Evolutionary conservation across 169 alveolate species (phyloP), one percentile per base, ranked within the genome.

Genomic region (Plasmodium cynomolgi): DNA sequence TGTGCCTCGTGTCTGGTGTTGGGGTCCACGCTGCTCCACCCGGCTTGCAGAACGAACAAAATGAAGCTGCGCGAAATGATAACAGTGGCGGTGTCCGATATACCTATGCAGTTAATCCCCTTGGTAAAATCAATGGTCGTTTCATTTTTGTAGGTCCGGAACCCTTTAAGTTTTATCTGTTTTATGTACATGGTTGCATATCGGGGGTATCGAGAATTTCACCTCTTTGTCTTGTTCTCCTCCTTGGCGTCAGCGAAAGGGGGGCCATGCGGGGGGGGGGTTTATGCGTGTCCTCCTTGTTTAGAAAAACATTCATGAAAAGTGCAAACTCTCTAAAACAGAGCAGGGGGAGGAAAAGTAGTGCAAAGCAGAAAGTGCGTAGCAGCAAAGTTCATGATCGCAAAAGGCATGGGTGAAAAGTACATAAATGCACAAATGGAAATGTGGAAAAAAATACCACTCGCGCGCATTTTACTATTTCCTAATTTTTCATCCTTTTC

Each of bases 121-220:
- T 97, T 96, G 31, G 97, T 95, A 92, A 97, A 95, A 72, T 97
- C 86, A 81, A 95, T 95, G 26, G 92, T 82, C 86, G 96, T 95
- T 96, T 96, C 95, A 93, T 96, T 98, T 83, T 97, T 92, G 93
- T 97, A 97, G 0, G 98, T 96, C 77, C 97, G 97, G 84, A 95
- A 97, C 29, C 98, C 97, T 77, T 96, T 96, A 84, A 97, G 96
- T 79, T 92, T 95, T 58, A 97, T 96, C 85, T 97, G 97, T 82
- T 95, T 97, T 88, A 97, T 97, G 93, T 95, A 92, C 98, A 96
- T 97, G 77, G 72, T 97, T 75, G 83, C 44, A 75, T 23, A 44
- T 75, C 7, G 83, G 56, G 56, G 17, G 58, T 34, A n/a, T 7
- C 15, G 58, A 75, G 9, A 75, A 75, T 1, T 75, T 34, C 44